These are phyloP conservation scores for Suillus clintonianus DNA, from an alignment of 768 basidiomycete genomes.

Conservation along the genomic window DNA sequence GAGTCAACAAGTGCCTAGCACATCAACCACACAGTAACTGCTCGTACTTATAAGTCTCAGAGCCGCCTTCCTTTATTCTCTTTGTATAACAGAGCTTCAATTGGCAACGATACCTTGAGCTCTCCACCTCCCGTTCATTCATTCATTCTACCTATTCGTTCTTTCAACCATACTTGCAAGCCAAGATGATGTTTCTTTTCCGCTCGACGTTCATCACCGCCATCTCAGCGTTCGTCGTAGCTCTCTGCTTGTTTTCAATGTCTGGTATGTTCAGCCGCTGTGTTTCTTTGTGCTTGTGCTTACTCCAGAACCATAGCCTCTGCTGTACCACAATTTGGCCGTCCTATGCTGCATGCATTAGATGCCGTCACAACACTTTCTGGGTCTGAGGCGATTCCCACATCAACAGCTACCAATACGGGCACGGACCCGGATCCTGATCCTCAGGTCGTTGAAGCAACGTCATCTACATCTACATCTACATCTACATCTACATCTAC, in stretches of 20 bases:
- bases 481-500: not conserved
- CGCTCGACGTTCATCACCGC: conserved; percentile 19
- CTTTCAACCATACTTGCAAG: not conserved
- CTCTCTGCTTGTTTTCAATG: conserved; percentile 12
- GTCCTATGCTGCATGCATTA: conserved; percentile 12
- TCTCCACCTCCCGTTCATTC: not conserved
- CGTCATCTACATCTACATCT: not conserved
- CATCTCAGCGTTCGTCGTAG: conserved; percentile 5
- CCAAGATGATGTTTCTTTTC: conserved; percentile 23
- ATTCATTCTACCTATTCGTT: not conserved
- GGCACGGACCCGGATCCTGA: not conserved
- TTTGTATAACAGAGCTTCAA: conserved; percentile 1
- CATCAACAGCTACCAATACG: not conserved
- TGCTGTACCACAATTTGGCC: conserved; percentile 23
- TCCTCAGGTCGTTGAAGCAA: not conserved
- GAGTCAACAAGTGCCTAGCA: not conserved
- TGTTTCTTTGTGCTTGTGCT: not conserved
- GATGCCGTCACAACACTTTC: conserved; percentile 3
- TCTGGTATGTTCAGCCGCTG: conserved; percentile 12
- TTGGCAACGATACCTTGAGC: not conserved
- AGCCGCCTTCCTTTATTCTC: not conserved
- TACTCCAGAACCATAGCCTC: conserved; percentile 7
- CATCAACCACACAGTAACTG: not conserved
- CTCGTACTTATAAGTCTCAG: conserved; percentile 12
- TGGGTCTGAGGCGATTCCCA: not conserved